Evolutionary conservation across 2,329 filamentous ascomycete genomes (phyloP).

Genomic region (Colletotrichum tropicicola): DNA sequence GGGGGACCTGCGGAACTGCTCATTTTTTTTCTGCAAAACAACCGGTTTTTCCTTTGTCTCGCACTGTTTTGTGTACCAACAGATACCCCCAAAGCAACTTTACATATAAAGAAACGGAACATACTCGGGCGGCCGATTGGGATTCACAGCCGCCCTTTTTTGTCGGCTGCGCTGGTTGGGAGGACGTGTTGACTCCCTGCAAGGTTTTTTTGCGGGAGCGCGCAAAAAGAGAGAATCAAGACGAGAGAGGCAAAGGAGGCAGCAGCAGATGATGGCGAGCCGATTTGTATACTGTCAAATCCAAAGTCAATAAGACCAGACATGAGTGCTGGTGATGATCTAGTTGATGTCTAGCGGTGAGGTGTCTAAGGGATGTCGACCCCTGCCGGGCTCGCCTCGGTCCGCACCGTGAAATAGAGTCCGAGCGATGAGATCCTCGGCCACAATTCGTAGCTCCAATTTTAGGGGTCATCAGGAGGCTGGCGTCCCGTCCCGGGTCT

Average conservation of each 20-base stretch:
- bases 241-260: neutral
- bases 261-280: neutral
- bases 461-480: no score
- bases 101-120: slow-evolving; percentile 29
- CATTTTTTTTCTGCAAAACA: slow-evolving; percentile 3
- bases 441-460: no score
- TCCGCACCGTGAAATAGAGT: no score
- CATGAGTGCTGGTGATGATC: neutral
- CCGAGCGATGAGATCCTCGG: no score
- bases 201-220: no score
- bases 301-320: slow-evolving; percentile 18
- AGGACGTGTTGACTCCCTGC: no score
- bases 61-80: slow-evolving; percentile 30
- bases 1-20: neutral
- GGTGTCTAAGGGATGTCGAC: neutral
- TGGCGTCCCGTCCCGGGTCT: no score
- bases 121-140: slow-evolving; percentile 19
- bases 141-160: neutral
- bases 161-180: slow-evolving; percentile 8
- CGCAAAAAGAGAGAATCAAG: no score
- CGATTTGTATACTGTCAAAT: slow-evolving; percentile 21
- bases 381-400: no score
- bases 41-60: slow-evolving; percentile 28
- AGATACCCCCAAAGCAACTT: slow-evolving; percentile 31
- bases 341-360: neutral